These are phyloP conservation scores for Tausonia pullulans DNA, from an alignment of 1,284 basidiomycete genomes.

Conservation along the genomic window DNA sequence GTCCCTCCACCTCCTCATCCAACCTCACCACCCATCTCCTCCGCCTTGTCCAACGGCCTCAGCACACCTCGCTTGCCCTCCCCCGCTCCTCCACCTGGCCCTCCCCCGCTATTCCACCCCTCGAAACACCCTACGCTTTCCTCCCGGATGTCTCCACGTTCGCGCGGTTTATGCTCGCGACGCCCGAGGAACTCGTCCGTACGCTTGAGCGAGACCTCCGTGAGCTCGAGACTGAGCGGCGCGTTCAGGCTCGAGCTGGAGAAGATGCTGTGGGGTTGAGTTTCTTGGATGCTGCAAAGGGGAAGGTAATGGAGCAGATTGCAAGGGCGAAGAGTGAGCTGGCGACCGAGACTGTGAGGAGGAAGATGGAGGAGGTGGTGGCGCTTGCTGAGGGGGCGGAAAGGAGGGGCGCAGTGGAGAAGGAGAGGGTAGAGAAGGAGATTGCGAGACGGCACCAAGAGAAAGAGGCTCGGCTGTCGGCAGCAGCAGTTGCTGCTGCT, in stretches of 20 bases:
- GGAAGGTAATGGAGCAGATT: slow-evolving; percentile 64
- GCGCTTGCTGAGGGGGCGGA: slow-evolving; percentile 45
- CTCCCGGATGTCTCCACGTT: slow-evolving; percentile 81
- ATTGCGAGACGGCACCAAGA: neutral
- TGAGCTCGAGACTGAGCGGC: slow-evolving; percentile 57
- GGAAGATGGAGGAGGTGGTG: slow-evolving; percentile 42
- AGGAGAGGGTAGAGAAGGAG: slow-evolving; percentile 28
- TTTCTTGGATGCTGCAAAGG: slow-evolving; percentile 70
- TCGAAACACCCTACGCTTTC: slow-evolving; percentile 90
- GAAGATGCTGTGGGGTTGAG: slow-evolving; percentile 59
- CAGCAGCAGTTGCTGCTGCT: no score
- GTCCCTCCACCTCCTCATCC: neutral
- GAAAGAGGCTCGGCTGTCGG: no score
- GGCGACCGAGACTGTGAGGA: slow-evolving; percentile 44
- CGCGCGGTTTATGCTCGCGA: slow-evolving; percentile 92
- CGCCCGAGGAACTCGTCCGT: slow-evolving; percentile 65
- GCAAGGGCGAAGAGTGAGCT: slow-evolving; percentile 56
- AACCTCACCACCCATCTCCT: slow-evolving; percentile 39
- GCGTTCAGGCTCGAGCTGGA: slow-evolving; percentile 42
- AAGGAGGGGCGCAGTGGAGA: neutral
- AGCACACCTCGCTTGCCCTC: slow-evolving; percentile 88
- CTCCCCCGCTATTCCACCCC: slow-evolving; percentile 76
- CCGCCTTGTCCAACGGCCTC: slow-evolving; percentile 84
- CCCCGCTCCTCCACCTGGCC: slow-evolving; percentile 89
- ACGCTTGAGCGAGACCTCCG: slow-evolving; percentile 65